phyloP scores from a whole-genome alignment of 2,329 filamentous ascomycete genomes.

The Epichloe bromicola region DNA sequence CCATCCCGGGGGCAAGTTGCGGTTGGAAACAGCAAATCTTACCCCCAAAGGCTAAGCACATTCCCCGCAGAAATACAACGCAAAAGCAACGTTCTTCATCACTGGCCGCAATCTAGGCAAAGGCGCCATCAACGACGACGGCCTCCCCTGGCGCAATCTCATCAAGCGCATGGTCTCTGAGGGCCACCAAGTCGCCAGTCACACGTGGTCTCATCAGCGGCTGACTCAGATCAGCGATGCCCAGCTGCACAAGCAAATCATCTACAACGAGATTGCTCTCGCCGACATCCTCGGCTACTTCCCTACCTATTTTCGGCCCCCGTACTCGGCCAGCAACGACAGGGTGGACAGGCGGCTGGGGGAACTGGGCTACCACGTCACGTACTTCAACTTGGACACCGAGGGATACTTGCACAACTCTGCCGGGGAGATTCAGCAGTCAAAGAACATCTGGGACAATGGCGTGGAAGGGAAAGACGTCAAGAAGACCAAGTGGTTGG shows the following conservation, averaged over 20 bases:
- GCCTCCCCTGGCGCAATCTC: constrained; percentile 19
- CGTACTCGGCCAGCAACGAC: constrained; percentile 31
- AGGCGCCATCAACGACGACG: constrained; percentile 27
- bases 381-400: constrained; percentile 49
- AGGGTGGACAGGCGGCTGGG: constrained; percentile 25
- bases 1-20: not conserved
- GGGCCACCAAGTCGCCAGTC: constrained; percentile 48
- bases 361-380: constrained; percentile 41
- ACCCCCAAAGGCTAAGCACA: constrained; percentile 1
- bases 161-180: constrained; percentile 34
- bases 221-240: constrained; percentile 22
- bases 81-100: constrained; percentile 27
- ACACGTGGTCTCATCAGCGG: constrained; percentile 33
- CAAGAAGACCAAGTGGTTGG: constrained; percentile 27
- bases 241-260: constrained; percentile 26
- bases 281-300: constrained; percentile 26
- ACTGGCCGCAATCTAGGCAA: constrained; percentile 25
- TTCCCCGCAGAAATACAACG: constrained; percentile 18
- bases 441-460: constrained; percentile 26
- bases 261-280: constrained; percentile 29
- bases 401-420: constrained; percentile 43
- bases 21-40: not conserved
- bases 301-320: constrained; percentile 31
- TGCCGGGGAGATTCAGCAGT: constrained; percentile 32
- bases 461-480: constrained; percentile 21